phyloP scores from a whole-genome alignment of 371 early-diverging fungal species.

The Mortierella sp. region DNA sequence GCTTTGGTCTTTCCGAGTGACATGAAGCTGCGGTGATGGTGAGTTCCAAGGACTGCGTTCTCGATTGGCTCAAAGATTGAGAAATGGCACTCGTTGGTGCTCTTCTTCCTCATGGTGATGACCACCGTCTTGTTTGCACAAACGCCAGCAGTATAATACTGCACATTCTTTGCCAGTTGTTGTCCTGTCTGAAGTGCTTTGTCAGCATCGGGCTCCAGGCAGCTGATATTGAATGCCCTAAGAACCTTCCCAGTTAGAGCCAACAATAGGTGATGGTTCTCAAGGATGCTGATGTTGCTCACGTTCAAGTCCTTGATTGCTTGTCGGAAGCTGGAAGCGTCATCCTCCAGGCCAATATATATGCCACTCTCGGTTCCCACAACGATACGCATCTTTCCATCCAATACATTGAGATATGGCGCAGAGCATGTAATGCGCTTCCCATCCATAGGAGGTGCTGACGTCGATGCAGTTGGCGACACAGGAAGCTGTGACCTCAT shows the following conservation, averaged over 20 bases:
- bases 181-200: conserved; percentile 62
- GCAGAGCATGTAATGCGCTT: conserved; percentile 77
- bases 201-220: conserved; percentile 62
- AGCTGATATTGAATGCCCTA: conserved; percentile 78
- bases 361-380: conserved; percentile 90
- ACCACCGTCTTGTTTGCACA: conserved; percentile 44
- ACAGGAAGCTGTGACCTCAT: conserved; percentile 60
- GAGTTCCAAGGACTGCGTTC: conserved; percentile 28
- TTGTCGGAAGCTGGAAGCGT: conserved; percentile 53
- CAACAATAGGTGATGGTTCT: conserved; percentile 75
- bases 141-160: conserved; percentile 83
- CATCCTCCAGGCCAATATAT: conserved; percentile 63
- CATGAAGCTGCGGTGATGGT: conserved; percentile 26
- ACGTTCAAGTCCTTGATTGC: conserved; percentile 80
- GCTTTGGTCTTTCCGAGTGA: conserved; percentile 41
- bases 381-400: conserved; percentile 72
- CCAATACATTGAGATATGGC: conserved; percentile 64
- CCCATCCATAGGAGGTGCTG: conserved; percentile 72
- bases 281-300: conserved; percentile 84
- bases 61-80: conserved; percentile 43
- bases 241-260: conserved; percentile 73
- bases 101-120: conserved; percentile 48
- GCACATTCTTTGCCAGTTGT: conserved; percentile 79
- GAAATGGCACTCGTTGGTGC: conserved; percentile 43
- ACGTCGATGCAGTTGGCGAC: conserved; percentile 76